These are phyloP conservation scores for Blastobotrys peoriensis DNA, from an alignment of 805 yeast genomes.

Conservation along the genomic window DNA sequence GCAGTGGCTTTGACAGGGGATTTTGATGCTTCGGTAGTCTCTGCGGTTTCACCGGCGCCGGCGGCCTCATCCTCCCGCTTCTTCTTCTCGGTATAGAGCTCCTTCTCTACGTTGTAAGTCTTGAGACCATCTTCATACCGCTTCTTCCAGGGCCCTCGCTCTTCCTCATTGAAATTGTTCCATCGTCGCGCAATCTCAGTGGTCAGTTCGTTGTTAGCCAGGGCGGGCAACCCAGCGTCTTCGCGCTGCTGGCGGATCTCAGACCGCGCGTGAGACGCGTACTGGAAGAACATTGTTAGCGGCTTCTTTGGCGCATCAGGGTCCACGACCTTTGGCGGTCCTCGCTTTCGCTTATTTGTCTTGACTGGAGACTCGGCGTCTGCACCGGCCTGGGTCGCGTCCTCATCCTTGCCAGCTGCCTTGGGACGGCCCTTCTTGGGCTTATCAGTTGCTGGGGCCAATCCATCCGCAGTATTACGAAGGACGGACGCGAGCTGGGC, in stretches of 20 bases:
- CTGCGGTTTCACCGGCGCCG: not conserved
- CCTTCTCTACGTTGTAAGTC: slow-evolving; percentile 41
- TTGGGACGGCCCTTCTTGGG: slow-evolving; percentile 4
- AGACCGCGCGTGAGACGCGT: slow-evolving; percentile 68
- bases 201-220: slow-evolving; percentile 72
- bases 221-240: slow-evolving; percentile 51
- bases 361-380: slow-evolving; percentile 15
- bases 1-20: not conserved
- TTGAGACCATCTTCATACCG: slow-evolving; percentile 40
- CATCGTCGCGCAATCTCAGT: slow-evolving; percentile 73
- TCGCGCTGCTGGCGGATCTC: slow-evolving; percentile 63
- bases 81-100: slow-evolving; percentile 33
- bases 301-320: slow-evolving; percentile 97
- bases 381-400: slow-evolving; percentile 10
- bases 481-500: slow-evolving; percentile 30
- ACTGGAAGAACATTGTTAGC: slow-evolving; percentile 76
- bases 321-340: slow-evolving; percentile 46
- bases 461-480: slow-evolving; percentile 21
- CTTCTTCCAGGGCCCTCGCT: slow-evolving; percentile 66
- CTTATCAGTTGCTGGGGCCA: slow-evolving; percentile 13
- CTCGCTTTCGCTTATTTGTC: slow-evolving; percentile 37
- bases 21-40: no score
- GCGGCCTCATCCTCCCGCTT: not conserved
- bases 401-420: not conserved
- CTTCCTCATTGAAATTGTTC: slow-evolving; percentile 64